Evolutionary conservation across 1,139 yeast species (phyloP).

Genomic region (Diutina scorzettiae): DNA sequence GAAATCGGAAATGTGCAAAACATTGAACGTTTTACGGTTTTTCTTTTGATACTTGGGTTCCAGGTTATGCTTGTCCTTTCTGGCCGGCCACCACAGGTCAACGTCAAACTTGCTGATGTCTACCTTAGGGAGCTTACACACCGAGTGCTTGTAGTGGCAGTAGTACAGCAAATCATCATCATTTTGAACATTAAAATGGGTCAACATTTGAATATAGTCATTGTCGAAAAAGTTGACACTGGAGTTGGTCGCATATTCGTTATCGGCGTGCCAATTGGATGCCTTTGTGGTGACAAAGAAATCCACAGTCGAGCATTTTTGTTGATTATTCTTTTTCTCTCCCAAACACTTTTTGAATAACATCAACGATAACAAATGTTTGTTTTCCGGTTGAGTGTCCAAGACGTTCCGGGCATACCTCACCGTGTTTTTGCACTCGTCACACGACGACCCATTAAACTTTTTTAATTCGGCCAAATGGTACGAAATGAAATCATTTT

Average conservation of each 20-base stretch:
- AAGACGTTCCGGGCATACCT: constrained; percentile 20
- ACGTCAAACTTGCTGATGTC: constrained; percentile 8
- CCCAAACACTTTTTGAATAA: constrained; percentile 25
- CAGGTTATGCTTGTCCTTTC: constrained; percentile 7
- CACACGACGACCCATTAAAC: constrained; percentile 23
- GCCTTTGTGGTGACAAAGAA: constrained; percentile 28
- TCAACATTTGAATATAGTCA: constrained; percentile 27
- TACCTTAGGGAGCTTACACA: constrained; percentile 10
- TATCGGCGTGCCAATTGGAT: constrained; percentile 8
- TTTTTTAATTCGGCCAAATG: constrained; percentile 15
- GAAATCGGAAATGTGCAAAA: constrained; percentile 55
- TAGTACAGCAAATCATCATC: constrained; percentile 8
- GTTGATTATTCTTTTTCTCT: constrained; percentile 19
- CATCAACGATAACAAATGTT: constrained; percentile 25
- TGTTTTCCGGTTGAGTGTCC: constrained; percentile 20
- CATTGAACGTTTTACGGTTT: constrained; percentile 33
- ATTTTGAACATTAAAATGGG: constrained; percentile 12
- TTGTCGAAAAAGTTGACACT: constrained; percentile 27
- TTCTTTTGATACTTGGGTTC: constrained; percentile 10
- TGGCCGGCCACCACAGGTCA: constrained; percentile 11
- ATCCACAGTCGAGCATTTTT: constrained; percentile 24
- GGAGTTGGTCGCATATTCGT: constrained; percentile 6
- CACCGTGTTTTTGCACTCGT: constrained; percentile 25
- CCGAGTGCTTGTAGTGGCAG: constrained; percentile 10
- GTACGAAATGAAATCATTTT: constrained; percentile 20